Evolutionary conservation across 441 rosid genomes (phyloP).

Genomic region (Adansonia madagascariensis): DNA sequence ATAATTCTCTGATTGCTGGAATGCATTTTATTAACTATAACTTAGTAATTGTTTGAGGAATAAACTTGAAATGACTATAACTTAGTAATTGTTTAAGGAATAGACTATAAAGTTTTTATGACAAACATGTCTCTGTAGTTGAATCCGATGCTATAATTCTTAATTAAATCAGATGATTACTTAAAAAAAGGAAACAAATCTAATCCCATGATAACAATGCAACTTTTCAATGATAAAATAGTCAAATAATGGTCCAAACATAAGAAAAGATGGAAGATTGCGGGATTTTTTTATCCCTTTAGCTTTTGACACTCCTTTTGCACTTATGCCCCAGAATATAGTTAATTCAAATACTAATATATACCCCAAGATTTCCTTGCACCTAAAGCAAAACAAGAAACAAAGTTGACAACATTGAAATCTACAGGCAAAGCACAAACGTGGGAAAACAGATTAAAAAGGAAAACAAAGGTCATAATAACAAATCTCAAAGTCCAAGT

Average conservation of each 20-base stretch:
- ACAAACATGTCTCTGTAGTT: slow-evolving; percentile 16
- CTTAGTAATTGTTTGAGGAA: slow-evolving; percentile 19
- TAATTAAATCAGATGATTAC: slow-evolving; percentile 19
- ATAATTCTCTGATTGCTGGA: slow-evolving; percentile 1
- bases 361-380: background rate
- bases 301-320: slow-evolving; percentile 12
- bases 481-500: slow-evolving; percentile 25
- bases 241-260: slow-evolving; percentile 18
- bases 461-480: background rate
- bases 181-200: slow-evolving; percentile 19
- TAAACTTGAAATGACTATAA: background rate
- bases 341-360: background rate
- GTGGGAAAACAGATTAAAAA: background rate
- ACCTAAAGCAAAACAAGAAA: slow-evolving; percentile 6
- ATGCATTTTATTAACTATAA: slow-evolving; percentile 7
- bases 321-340: background rate
- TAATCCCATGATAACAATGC: slow-evolving; percentile 15
- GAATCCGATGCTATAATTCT: slow-evolving; percentile 22
- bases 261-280: background rate
- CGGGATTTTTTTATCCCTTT: slow-evolving; percentile 17
- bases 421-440: slow-evolving; percentile 9
- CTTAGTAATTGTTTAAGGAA: slow-evolving; percentile 20
- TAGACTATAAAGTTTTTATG: background rate
- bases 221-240: slow-evolving; percentile 21
- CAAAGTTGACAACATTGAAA: slow-evolving; percentile 17